Conservation (phyloP, 148 eudicot genomes). For the Persicaria maculosa region DNA sequence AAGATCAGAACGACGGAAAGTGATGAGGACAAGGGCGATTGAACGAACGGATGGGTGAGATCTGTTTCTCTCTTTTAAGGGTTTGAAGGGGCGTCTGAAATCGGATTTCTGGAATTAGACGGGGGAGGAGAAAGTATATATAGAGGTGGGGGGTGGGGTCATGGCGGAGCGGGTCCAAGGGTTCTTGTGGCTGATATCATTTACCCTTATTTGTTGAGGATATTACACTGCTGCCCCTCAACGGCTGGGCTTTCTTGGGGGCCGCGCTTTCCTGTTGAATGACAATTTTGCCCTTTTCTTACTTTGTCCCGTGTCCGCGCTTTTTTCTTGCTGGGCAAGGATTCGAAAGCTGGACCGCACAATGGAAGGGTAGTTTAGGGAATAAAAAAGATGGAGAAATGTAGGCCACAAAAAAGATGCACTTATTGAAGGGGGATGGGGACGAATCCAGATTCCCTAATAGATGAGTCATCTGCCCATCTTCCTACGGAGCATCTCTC, state of each 20-base stretch:
- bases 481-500: neutral
- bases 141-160: neutral
- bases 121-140: conserved; percentile 6
- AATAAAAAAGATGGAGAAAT: neutral
- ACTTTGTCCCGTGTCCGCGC: neutral
- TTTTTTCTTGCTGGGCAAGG: neutral
- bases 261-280: neutral
- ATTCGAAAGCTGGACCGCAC: too few species aligned
- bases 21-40: neutral
- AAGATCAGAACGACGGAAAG: neutral
- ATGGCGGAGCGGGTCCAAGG: neutral
- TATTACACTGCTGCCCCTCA: neutral
- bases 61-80: neutral
- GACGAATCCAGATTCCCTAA: neutral
- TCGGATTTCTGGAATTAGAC: neutral
- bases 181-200: conserved; percentile 1
- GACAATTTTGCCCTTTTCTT: neutral
- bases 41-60: neutral
- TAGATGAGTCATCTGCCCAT: neutral
- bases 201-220: neutral
- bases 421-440: neutral
- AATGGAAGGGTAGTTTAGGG: neutral
- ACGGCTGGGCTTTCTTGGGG: neutral
- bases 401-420: neutral
- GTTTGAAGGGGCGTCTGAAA: neutral